Percentiles rank a stretch among this genome's conserved stretches.
These are phyloP conservation scores for Lippia alba DNA, from an alignment of 305 asterid species.

Conservation along the genomic window DNA sequence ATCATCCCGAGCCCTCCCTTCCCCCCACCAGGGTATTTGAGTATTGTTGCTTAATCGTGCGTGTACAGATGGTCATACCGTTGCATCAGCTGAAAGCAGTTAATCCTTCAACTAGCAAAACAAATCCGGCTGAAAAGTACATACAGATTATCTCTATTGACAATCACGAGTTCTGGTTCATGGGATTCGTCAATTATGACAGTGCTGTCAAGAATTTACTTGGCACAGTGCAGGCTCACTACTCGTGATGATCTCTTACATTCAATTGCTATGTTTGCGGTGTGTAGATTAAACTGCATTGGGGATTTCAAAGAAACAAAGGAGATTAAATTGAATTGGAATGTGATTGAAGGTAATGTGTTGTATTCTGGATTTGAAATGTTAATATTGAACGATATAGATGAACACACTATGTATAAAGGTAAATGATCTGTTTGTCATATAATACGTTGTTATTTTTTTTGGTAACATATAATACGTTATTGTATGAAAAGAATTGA, in stretches of 20 bases:
- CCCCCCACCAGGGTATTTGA: conserved; percentile 4
- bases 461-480: too few relatives aligned
- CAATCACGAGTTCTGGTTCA: conserved; percentile 97
- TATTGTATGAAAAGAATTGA: too few relatives aligned
- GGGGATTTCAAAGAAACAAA: too few relatives aligned
- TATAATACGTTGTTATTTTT: too few relatives aligned
- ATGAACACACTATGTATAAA: too few relatives aligned
- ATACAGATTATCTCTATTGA: conserved; percentile 87
- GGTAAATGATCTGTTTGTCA: too few relatives aligned
- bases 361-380: conserved; percentile 9
- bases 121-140: conserved; percentile 83
- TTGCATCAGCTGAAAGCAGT: conserved; percentile 81
- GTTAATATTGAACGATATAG: background rate
- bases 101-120: conserved; percentile 68
- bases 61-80: conserved; percentile 73
- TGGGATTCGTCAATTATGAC: conserved; percentile 90
- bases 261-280: background rate
- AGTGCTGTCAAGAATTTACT: conserved; percentile 80
- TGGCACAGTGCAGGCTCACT: conserved; percentile 57
- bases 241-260: conserved; percentile 17
- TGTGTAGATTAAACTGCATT: background rate
- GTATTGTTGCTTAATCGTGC: conserved; percentile 10
- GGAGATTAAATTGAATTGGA: conserved; percentile 7
- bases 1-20: background rate
- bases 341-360: conserved; percentile 24